Percentiles rank a stretch among this genome's conserved stretches.
Conservation (phyloP, 768 basidiomycete species). For the Solioccasus polychromus region DNA sequence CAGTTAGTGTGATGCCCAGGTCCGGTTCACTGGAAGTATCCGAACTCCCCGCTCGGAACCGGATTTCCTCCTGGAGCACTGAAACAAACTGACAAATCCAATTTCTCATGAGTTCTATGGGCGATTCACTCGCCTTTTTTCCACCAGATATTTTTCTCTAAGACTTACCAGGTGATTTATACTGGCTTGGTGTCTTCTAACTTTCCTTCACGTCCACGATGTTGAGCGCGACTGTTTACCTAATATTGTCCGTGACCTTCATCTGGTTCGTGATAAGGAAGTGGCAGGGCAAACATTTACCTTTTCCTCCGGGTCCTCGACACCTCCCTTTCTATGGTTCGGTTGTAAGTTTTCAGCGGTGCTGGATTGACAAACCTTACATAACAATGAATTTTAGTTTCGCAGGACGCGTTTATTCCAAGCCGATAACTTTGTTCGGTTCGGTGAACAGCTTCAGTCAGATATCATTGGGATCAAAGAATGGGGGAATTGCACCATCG, state of each 20-base stretch:
- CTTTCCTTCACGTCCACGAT: neutral
- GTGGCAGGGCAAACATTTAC: neutral
- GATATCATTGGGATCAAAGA: slow-evolving; percentile 5
- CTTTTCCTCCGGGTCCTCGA: slow-evolving; percentile 3
- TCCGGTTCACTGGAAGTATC: too few relatives aligned
- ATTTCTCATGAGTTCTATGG: too few relatives aligned
- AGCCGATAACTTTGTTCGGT: slow-evolving; percentile 5
- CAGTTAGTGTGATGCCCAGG: too few relatives aligned
- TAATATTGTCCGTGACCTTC: neutral
- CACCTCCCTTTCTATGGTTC: slow-evolving; percentile 4
- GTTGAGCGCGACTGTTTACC: neutral
- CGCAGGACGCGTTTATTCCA: slow-evolving; percentile 3
- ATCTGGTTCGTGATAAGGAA: neutral
- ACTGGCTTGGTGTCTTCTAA: too few relatives aligned
- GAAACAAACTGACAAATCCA: too few relatives aligned
- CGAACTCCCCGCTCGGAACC: too few relatives aligned
- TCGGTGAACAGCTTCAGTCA: slow-evolving; percentile 1
- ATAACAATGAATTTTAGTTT: too few relatives aligned
- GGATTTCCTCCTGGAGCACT: too few relatives aligned
- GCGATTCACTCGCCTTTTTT: too few relatives aligned
- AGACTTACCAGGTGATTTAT: too few relatives aligned
- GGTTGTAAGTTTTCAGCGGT: neutral
- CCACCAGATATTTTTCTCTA: too few relatives aligned
- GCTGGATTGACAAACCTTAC: too few relatives aligned
- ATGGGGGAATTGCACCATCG: slow-evolving; percentile 5